Percentiles rank a stretch among this genome's conserved stretches.
phyloP scores from a whole-genome alignment of 805 yeast species.

The Candida insectalens region DNA sequence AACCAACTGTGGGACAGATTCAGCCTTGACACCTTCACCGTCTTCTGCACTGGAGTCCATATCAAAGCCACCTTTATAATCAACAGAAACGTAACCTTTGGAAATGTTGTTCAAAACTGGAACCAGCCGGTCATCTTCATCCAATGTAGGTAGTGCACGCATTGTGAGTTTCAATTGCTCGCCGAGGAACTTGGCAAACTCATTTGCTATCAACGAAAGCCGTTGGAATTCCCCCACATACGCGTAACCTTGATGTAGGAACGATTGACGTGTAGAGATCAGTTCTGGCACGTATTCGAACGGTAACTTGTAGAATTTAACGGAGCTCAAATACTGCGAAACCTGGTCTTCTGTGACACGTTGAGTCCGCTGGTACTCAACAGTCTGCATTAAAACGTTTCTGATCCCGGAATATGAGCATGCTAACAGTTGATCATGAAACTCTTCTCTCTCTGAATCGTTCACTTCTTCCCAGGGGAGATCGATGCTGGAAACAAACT shows the following conservation, averaged over 20 bases:
- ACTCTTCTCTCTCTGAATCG: conserved; percentile 46
- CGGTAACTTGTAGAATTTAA: conserved; percentile 73
- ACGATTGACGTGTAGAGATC: conserved; percentile 63
- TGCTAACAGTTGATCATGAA: conserved; percentile 40
- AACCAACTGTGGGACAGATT: conserved; percentile 43
- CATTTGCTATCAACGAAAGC: conserved; percentile 56
- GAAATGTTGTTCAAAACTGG: conserved; percentile 79
- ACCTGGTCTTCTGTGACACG: conserved; percentile 38
- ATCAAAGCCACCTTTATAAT: conserved; percentile 20
- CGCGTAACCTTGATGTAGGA: conserved; percentile 59
- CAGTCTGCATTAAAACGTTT: conserved; percentile 24
- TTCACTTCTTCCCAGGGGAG: conserved; percentile 65
- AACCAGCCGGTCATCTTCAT: conserved; percentile 82
- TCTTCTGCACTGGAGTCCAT: conserved; percentile 9
- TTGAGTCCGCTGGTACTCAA: conserved; percentile 16
- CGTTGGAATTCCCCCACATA: conserved; percentile 81
- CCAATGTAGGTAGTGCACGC: conserved; percentile 71
- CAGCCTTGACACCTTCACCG: conserved; percentile 36
- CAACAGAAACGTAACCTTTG: conserved; percentile 54
- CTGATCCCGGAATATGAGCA: conserved; percentile 41
- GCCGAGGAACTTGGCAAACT: conserved; percentile 47
- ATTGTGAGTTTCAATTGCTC: conserved; percentile 56
- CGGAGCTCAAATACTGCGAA: conserved; percentile 42
- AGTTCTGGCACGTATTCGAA: conserved; percentile 79
- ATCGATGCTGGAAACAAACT: conserved; percentile 56